Evolutionary conservation across 345 rosid species (phyloP).

Genomic region (Brassica incana): DNA sequence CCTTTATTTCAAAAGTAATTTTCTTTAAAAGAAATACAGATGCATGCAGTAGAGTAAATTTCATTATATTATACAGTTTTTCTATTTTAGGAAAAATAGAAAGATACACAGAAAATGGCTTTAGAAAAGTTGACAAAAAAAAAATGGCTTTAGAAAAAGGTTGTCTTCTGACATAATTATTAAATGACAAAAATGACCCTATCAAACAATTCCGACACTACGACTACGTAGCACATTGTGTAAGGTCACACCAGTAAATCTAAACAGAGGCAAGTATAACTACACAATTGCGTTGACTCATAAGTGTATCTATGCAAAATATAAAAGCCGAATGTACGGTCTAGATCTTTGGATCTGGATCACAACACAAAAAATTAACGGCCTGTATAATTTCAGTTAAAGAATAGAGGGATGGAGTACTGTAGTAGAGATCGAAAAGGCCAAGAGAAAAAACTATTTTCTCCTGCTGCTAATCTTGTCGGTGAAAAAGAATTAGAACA

Average conservation of each 20-base stretch:
- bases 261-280: slow-evolving; percentile 29
- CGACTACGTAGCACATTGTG: neutral
- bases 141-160: neutral
- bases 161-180: neutral
- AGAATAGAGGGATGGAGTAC: neutral
- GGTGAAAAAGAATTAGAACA: slow-evolving; percentile 24
- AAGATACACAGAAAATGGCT: neutral
- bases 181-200: slow-evolving; percentile 27
- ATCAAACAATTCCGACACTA: neutral
- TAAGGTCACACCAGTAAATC: neutral
- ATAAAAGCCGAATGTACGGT: slow-evolving; percentile 51
- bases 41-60: neutral
- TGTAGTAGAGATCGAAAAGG: neutral
- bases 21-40: too few species aligned
- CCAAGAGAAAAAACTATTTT: slow-evolving; percentile 9
- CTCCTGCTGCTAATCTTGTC: slow-evolving; percentile 25
- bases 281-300: slow-evolving; percentile 23
- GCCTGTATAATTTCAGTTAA: slow-evolving; percentile 34
- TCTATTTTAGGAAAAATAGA: neutral
- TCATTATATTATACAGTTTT: too few species aligned
- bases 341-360: slow-evolving; percentile 67
- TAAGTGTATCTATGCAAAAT: slow-evolving; percentile 8
- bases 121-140: neutral
- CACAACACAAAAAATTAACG: slow-evolving; percentile 41
- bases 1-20: too few species aligned